Evolutionary conservation across 2,329 filamentous ascomycete species (phyloP).

Genomic region (Diaporthe ilicicola): DNA sequence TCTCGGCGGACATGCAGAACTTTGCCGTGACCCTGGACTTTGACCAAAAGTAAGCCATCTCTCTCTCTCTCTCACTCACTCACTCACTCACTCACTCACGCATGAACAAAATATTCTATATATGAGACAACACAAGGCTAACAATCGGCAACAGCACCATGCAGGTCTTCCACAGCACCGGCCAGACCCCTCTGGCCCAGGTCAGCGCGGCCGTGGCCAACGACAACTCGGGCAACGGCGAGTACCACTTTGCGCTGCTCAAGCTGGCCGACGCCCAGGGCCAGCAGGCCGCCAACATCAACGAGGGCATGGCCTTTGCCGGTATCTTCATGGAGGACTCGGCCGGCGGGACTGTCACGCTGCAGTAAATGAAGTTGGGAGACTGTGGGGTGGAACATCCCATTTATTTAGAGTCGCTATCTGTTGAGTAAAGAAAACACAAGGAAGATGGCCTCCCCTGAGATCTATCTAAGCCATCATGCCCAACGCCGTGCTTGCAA

Average conservation of each 20-base stretch:
- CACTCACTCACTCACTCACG: too few relatives aligned
- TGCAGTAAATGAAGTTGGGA: conserved; percentile 17
- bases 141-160: conserved; percentile 13
- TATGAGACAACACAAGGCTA: background rate
- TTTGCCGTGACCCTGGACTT: conserved; percentile 27
- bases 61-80: background rate
- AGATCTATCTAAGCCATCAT: background rate
- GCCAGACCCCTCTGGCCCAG: conserved; percentile 44
- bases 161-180: conserved; percentile 52
- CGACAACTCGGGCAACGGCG: conserved; percentile 52
- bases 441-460: background rate
- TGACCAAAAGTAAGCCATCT: conserved; percentile 18
- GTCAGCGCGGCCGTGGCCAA: conserved; percentile 47
- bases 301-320: conserved; percentile 45
- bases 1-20: conserved; percentile 20
- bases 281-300: conserved; percentile 42
- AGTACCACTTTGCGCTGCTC: conserved; percentile 55
- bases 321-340: conserved; percentile 46
- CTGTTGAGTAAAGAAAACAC: background rate
- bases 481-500: background rate
- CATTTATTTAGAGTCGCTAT: background rate
- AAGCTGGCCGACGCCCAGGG: conserved; percentile 49
- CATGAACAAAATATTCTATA: too few relatives aligned
- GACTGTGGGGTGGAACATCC: background rate
- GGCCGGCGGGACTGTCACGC: conserved; percentile 31